These are phyloP conservation scores for Leccinum obscurum DNA, from an alignment of 768 basidiomycete species.

Conservation along the genomic window DNA sequence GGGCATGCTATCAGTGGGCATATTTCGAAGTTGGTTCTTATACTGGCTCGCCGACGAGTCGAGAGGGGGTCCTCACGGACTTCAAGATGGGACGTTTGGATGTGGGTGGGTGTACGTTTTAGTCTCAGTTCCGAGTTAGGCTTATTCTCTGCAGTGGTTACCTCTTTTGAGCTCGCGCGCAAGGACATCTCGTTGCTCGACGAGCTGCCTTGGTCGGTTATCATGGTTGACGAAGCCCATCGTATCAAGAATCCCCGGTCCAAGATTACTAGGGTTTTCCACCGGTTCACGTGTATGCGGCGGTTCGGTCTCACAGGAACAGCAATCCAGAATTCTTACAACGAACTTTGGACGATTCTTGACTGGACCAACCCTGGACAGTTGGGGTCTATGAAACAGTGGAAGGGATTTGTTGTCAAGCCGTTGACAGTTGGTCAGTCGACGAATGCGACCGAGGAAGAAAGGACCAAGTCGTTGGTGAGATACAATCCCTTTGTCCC, in stretches of 20 bases:
- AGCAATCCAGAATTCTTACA: conserved; percentile 85
- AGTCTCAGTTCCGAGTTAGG: not conserved
- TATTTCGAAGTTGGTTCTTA: conserved; percentile 88
- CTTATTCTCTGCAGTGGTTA: conserved; percentile 57
- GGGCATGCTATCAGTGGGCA: conserved; percentile 65
- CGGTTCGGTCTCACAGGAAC: conserved; percentile 89
- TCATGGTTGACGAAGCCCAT: conserved; percentile 90
- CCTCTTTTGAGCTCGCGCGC: conserved; percentile 74
- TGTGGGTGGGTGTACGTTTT: conserved; percentile 54
- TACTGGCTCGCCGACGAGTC: conserved; percentile 50
- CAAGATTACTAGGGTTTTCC: conserved; percentile 65
- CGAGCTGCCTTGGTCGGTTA: conserved; percentile 65
- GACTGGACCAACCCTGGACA: conserved; percentile 88
- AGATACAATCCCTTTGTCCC: conserved; percentile 14
- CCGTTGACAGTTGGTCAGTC: conserved; percentile 73
- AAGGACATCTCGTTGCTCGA: conserved; percentile 69
- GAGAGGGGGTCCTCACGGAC: conserved; percentile 57
- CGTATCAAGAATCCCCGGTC: conserved; percentile 78
- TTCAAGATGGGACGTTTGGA: conserved; percentile 86
- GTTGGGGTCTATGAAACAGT: conserved; percentile 72
- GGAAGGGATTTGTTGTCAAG: conserved; percentile 69
- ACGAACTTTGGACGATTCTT: conserved; percentile 89
- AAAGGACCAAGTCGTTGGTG: conserved; percentile 56
- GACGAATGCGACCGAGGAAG: conserved; percentile 58
- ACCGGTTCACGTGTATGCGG: conserved; percentile 60